Percentiles rank a stretch among this genome's conserved stretches.
These are phyloP conservation scores for Thamnidium elegans DNA, from an alignment of 192 early-diverging fungal genomes.

Conservation along the genomic window DNA sequence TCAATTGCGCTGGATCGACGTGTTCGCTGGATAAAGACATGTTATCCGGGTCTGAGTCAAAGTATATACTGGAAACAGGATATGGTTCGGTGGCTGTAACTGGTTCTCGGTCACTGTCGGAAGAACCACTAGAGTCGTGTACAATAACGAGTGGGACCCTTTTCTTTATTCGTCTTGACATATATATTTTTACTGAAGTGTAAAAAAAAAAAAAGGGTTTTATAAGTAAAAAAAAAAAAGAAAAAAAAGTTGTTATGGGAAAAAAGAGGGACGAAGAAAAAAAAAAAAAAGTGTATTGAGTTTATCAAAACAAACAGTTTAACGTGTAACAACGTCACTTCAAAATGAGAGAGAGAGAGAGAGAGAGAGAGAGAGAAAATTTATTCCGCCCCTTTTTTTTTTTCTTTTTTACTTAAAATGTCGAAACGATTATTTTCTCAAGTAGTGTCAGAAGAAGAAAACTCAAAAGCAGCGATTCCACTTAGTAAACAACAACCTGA, in stretches of 20 bases:
- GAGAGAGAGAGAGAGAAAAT: no score
- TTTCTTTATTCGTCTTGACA: not conserved
- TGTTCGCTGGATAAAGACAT: no score
- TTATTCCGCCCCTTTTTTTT: not conserved
- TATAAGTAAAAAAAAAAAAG: not conserved
- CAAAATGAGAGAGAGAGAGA: no score
- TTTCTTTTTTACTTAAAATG: not conserved
- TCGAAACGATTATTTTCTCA: conserved; percentile 5
- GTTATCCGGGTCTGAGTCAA: no score
- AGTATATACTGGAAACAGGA: no score
- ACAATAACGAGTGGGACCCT: not conserved
- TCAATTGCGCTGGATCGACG: no score
- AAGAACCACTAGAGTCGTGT: no score
- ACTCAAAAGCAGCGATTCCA: conserved; percentile 9
- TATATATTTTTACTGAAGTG: not conserved
- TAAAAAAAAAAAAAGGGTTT: no score
- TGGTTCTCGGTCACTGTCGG: no score
- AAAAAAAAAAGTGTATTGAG: not conserved
- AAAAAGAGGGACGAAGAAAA: not conserved
- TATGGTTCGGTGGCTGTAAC: no score
- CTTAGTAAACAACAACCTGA: conserved; percentile 1
- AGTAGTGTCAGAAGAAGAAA: not conserved
- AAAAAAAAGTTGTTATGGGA: not conserved
- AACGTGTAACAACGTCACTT: no score
- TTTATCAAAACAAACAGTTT: no score